phyloP scores from a whole-genome alignment of 1,284 basidiomycete species.

The Ceratobasidium theobromae region DNA sequence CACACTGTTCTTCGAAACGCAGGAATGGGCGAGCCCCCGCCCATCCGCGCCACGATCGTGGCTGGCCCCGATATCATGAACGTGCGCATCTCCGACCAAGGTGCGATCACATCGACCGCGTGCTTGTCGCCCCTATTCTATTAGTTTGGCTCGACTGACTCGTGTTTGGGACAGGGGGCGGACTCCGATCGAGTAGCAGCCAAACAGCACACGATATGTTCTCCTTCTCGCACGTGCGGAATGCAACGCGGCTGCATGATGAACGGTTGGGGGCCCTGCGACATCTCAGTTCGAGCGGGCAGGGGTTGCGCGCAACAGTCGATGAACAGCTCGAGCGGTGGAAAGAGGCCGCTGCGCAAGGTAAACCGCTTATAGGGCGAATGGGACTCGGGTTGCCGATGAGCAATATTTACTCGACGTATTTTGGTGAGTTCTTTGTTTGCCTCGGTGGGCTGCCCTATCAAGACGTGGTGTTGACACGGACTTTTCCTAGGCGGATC shows the following conservation, averaged over 20 bases:
- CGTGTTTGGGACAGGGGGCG: conserved; percentile 57
- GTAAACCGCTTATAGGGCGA: conserved; percentile 48
- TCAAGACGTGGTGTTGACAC: conserved; percentile 47
- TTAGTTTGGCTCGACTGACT: conserved; percentile 25
- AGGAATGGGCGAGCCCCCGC: conserved; percentile 47
- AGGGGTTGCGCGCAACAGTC: conserved; percentile 72
- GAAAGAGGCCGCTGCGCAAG: conserved; percentile 42
- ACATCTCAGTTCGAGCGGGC: conserved; percentile 57
- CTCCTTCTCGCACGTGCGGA: conserved; percentile 79
- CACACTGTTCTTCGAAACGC: conserved; percentile 34
- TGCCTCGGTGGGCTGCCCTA: neutral
- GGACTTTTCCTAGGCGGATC: conserved; percentile 69
- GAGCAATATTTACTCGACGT: conserved; percentile 81
- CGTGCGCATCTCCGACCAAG: conserved; percentile 84
- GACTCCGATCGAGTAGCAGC: conserved; percentile 57
- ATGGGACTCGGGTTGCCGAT: conserved; percentile 82
- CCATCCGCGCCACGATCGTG: conserved; percentile 71
- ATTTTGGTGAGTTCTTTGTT: conserved; percentile 47
- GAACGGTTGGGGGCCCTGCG: conserved; percentile 71
- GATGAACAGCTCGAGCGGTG: conserved; percentile 66
- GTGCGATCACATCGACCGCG: conserved; percentile 43
- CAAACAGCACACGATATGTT: conserved; percentile 69
- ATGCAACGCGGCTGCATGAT: conserved; percentile 65
- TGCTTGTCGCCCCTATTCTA: neutral
- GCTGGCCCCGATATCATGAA: conserved; percentile 69